A percentile compares a stretch with the other conserved stretches of the same genome.
These are phyloP conservation scores for Pichia scutulata DNA, from an alignment of 805 yeast genomes.

Conservation along the genomic window DNA sequence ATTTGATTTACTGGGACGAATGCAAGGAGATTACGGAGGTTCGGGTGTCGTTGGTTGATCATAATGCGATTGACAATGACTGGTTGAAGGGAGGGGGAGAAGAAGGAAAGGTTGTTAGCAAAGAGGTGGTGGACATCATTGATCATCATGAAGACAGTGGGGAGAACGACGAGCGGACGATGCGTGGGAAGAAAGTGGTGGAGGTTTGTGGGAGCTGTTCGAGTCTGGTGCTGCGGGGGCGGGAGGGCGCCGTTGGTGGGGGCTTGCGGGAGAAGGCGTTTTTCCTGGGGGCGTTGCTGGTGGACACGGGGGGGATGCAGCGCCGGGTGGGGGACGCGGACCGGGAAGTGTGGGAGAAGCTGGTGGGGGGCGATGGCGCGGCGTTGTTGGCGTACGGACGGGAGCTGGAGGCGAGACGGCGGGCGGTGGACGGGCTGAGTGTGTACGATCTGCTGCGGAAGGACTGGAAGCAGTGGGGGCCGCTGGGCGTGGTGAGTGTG, in stretches of 20 bases:
- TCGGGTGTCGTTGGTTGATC: constrained; percentile 60
- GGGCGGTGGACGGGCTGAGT: constrained; percentile 44
- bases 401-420: neutral
- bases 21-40: constrained; percentile 23
- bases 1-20: constrained; percentile 65
- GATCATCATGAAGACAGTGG: constrained; percentile 85
- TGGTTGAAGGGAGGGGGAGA: constrained; percentile 7
- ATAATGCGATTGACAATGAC: constrained; percentile 36
- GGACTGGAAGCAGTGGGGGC: constrained; percentile 65
- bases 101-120: no score
- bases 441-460: constrained; percentile 60
- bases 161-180: neutral
- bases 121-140: constrained; percentile 49
- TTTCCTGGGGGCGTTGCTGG: constrained; percentile 3
- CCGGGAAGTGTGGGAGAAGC: neutral
- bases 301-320: constrained; percentile 2
- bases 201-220: constrained; percentile 70
- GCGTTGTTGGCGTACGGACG: neutral
- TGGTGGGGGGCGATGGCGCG: neutral
- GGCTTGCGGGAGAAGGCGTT: neutral
- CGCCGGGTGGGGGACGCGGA: neutral
- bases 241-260: neutral
- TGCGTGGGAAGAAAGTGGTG: constrained; percentile 23
- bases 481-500: neutral
- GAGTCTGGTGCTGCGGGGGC: constrained; percentile 45